These are phyloP conservation scores for Tetrapisispora fleetii DNA, from an alignment of 805 yeast species.

Conservation along the genomic window DNA sequence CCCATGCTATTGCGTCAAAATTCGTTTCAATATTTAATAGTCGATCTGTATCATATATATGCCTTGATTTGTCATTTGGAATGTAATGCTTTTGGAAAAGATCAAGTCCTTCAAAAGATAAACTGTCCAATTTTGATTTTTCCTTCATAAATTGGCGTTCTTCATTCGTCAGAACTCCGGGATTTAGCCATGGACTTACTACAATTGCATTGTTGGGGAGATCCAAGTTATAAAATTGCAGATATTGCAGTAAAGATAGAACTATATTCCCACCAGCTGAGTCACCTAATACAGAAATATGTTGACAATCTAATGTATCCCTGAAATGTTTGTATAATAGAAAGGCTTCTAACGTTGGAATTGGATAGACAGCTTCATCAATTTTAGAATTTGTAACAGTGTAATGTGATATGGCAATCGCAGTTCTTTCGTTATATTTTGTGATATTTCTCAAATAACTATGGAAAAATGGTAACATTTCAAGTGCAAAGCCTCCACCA, in stretches of 20 bases:
- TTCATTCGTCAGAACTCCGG: conserved; percentile 5
- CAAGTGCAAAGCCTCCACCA: conserved; percentile 23
- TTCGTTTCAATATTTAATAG: conserved; percentile 14
- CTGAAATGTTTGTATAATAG: conserved; percentile 8
- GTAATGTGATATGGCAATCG: conserved; percentile 15
- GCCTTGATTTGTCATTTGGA: not conserved
- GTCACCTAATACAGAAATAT: conserved; percentile 18
- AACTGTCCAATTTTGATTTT: conserved; percentile 6
- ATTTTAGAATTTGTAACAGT: conserved; percentile 8
- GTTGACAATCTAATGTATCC: conserved; percentile 5
- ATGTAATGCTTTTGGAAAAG: conserved; percentile 2
- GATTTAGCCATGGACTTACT: conserved; percentile 24
- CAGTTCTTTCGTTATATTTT: conserved; percentile 8
- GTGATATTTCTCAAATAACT: conserved; percentile 9
- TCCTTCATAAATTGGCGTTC: conserved; percentile 1
- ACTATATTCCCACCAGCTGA: conserved; percentile 22
- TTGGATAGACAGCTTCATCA: conserved; percentile 6
- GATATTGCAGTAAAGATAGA: conserved; percentile 10
- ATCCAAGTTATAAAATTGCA: conserved; percentile 1
- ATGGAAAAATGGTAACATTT: conserved; percentile 9
- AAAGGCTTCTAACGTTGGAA: conserved; percentile 10
- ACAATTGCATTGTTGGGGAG: conserved; percentile 16
- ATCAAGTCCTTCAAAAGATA: conserved; percentile 8
- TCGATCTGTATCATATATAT: conserved; percentile 5
- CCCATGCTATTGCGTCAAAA: conserved; percentile 13